Base-by-base conservation (phyloP, 2,329 filamentous ascomycete genomes). In the Alternaria alternata region DNA sequence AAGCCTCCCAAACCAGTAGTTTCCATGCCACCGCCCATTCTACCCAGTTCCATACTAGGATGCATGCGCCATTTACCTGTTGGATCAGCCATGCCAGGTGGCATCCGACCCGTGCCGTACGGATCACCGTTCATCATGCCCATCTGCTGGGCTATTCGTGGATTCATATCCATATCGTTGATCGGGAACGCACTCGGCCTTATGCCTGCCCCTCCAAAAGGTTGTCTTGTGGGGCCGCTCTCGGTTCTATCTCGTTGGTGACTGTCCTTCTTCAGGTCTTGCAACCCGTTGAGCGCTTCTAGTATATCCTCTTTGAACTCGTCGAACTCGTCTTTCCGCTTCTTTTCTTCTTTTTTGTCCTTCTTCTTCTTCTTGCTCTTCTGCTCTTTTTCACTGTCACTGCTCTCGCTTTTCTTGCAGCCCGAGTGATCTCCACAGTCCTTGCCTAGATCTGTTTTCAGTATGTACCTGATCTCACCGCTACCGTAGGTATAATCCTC, bases 381-480 rank as follows among this genome's bases (percentile, higher is more conserved):
- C 22, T 51, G 32, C 1, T 34, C 56, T n/a, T 49, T 43, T 12
- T 49, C 28, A 11, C 22, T 46, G 22, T 54, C 41, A 16, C 53
- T 47, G 12, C 48, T 52, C 4, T 46, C 41, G 11, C 51, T 43
- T 24, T 52, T 62, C 38, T 48, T 57, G 41, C 69, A 70, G 1
- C 30, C 56, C 1, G 54, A 58, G 58, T 74, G 69, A 39, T 73
- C 71, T 0, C 66, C 72, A 39, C 73, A 75, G 48, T 75, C 65
- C 20, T 51, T 63, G 3, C 70, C 71, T n/a, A 73, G 5, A 8
- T 72, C 65, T 12, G 72, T 68, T 48, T 69, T 69, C 3, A 72
- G 38, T n/a, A 74, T 48, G 47, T 70, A 74, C 6, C 73, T 54
- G 24, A 73, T 69, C 60, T 75, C 71, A 8, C 71, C 72, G 8